These are phyloP conservation scores for Vitis rupestris DNA, from an alignment of 164 flowering plant species.

Conservation along the genomic window DNA sequence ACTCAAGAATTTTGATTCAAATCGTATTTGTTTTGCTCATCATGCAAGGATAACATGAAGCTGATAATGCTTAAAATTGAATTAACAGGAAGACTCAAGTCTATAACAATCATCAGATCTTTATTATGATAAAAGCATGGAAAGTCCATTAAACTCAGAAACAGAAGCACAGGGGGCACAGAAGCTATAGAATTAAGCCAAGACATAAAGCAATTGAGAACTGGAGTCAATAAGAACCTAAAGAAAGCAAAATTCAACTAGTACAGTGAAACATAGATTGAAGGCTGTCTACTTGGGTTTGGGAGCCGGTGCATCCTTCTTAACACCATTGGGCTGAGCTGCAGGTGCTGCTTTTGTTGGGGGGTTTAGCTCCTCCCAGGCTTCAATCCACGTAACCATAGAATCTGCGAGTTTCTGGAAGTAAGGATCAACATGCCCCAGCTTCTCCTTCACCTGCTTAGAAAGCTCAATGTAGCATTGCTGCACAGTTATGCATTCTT, in stretches of 20 bases:
- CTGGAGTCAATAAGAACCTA: background rate
- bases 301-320: slow-evolving; percentile 8
- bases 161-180: background rate
- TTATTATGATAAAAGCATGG: too few relatives aligned
- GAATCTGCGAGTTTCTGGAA: slow-evolving; percentile 49
- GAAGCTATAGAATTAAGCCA: background rate
- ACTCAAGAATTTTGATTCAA: too few relatives aligned
- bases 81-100: too few relatives aligned
- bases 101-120: too few relatives aligned
- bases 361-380: slow-evolving; percentile 53
- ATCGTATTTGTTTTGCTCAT: too few relatives aligned
- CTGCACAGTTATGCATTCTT: slow-evolving; percentile 46
- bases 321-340: slow-evolving; percentile 6
- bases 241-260: background rate
- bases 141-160: too few relatives aligned
- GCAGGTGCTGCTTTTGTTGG: slow-evolving; percentile 11
- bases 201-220: background rate
- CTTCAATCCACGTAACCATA: slow-evolving; percentile 59
- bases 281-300: slow-evolving; percentile 16
- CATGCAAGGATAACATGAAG: too few relatives aligned
- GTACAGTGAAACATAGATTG: background rate
- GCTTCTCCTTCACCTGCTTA: slow-evolving; percentile 47
- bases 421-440: slow-evolving; percentile 45
- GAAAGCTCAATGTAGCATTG: slow-evolving; percentile 52
- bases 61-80: too few relatives aligned